Percentiles rank a stretch among this genome's conserved stretches.
These are phyloP conservation scores for Pelargonium citronellum DNA, from an alignment of 441 rosid species.

Conservation along the genomic window DNA sequence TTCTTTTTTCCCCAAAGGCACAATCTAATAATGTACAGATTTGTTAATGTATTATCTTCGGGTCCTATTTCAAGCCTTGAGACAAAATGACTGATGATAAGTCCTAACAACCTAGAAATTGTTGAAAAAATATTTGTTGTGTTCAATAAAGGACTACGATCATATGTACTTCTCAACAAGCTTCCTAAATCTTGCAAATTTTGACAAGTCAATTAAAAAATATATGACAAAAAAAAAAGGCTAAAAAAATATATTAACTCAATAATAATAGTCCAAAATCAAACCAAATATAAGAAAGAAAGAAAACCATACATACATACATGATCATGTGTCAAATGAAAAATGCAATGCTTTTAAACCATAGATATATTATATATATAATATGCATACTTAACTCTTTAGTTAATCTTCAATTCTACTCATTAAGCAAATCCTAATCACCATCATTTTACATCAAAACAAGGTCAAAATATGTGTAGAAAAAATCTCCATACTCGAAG, in stretches of 20 bases:
- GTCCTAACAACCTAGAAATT: neutral
- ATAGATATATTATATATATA: neutral
- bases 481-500: neutral
- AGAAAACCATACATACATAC: neutral
- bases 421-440: constrained; percentile 1
- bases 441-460: constrained; percentile 6
- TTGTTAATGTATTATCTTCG: neutral
- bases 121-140: neutral
- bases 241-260: no score
- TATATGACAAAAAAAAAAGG: neutral
- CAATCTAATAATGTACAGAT: neutral
- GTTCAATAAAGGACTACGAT: neutral
- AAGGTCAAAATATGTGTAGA: neutral
- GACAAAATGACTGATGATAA: neutral
- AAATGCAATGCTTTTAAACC: neutral
- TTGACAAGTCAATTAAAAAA: neutral
- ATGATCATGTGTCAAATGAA: neutral
- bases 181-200: neutral
- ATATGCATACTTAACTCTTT: no score
- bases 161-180: neutral
- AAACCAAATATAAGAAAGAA: neutral
- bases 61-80: neutral
- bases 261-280: no score
- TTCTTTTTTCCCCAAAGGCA: neutral
- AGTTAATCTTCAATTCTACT: neutral